Evolutionary conservation across 2,329 filamentous ascomycete species (phyloP), one percentile per base, ranked within the genome.

Genomic region (Cladobotryum mycophilum): DNA sequence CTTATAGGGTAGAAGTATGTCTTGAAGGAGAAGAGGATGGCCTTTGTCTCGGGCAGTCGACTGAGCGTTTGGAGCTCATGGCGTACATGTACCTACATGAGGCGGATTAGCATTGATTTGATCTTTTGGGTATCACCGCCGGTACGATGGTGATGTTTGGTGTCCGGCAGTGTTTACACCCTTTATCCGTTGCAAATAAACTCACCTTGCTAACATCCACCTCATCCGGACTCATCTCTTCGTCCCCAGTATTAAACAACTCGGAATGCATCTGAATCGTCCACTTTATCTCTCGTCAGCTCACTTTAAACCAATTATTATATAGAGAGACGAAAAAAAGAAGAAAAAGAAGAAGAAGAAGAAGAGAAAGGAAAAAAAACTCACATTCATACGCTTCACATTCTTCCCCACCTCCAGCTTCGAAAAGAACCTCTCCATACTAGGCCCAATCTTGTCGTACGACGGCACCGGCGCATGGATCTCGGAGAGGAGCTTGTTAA

Each of bases 1-100:
- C 61, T 53, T 0, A 81, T 52, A 0, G 73, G 70, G 45, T 78
- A 79, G 14, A 79, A 52, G 51, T 78, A 78, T 0, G 77, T 79
- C 64, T 80, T 80, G 67, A 81, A 78, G 9, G 75, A 76, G 60
- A 81, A 81, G 12, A 80, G 58, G 2, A 80, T 61, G 0, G 73
- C 72, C 3, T 61, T 59, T 0, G 72, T 76, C 50, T 67, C 58
- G 1, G 76, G 76, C 7, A 81, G 66, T 1, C 77, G 68, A 1
- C 69, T 75, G 30, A 80, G 55, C 0, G 75, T 76, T 58, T 81
- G 78, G 13, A 78, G 64, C 60, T 82, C 77, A 30, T 75, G 70
- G 22, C 76, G 68, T 5, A 75, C 54, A 44, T 61, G 3, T n/a
- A 41, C 17, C 49, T 52, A 36, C 36, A 20, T 20, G 17, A 9